These are phyloP conservation scores for Daedaleopsis sinensis DNA, from an alignment of 768 basidiomycete genomes.

Conservation along the genomic window DNA sequence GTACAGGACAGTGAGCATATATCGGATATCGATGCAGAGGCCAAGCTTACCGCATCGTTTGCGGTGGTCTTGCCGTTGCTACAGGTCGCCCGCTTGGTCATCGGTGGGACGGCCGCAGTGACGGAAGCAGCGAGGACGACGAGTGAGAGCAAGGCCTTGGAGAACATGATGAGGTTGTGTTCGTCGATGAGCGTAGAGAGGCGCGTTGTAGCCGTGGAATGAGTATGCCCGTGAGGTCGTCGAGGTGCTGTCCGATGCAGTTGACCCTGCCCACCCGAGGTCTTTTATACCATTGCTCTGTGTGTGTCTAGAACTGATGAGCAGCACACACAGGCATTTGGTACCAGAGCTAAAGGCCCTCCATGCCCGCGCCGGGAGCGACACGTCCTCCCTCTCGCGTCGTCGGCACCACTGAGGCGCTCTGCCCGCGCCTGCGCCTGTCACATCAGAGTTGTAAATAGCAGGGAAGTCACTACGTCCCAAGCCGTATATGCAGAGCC, in stretches of 20 bases:
- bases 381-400: constrained; percentile 2
- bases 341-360: background rate
- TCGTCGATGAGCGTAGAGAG: background rate
- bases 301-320: too few relatives aligned
- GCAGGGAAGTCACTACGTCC: background rate
- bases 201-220: too few relatives aligned
- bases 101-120: constrained; percentile 3
- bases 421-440: background rate
- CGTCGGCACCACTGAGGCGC: background rate
- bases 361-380: constrained; percentile 5
- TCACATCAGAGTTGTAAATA: background rate
- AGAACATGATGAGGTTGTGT: constrained; percentile 4
- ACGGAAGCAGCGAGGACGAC: constrained; percentile 12
- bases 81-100: constrained; percentile 16
- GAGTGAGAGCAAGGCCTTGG: constrained; percentile 13
- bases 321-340: too few relatives aligned
- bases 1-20: background rate
- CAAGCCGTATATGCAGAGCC: background rate
- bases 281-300: constrained; percentile 3
- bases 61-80: constrained; percentile 20
- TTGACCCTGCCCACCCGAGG: background rate
- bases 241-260: background rate
- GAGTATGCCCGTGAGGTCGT: background rate
- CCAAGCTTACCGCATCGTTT: constrained; percentile 14
- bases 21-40: background rate